Evolutionary conservation across 208 protist genomes (phyloP), one percentile per base, ranked within the genome.

Genomic region (Trypanosomatidae sp.): DNA sequence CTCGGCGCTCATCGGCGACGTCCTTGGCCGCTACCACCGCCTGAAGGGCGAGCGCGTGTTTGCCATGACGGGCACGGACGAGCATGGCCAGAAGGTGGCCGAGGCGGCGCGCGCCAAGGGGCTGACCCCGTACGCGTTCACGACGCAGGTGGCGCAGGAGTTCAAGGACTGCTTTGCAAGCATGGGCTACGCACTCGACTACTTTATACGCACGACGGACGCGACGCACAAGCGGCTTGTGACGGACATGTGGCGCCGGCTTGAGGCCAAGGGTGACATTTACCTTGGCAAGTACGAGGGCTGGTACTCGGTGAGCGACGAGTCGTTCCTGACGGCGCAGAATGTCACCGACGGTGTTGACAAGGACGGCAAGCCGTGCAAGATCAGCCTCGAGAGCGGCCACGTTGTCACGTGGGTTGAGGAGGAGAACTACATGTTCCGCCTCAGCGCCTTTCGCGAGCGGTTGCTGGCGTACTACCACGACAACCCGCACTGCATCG

Each of bases 361-460:
- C 68, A 89, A 85, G 54, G 67, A 87, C 30, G 83, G 83, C 22
- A 84, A 94, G 10, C 71, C 81, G 38, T 91, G 75, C 51, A 95
- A 91, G 59, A 67, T 98, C n/a, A 94, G 79, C 26, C 61, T 80
- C 4, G 94, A 98, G 40, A 89, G 74, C 46, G 93, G 92, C 2
- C 62, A 96, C 44, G 60, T 72, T 13, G 84, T 97, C 11, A 91
- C 95, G 23, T 98, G 91, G 92, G 73, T 98, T 22, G 56, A 59
- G 30, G 97, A 99, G 72, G 81, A 97, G 27, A 99, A 98, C 70
- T 99, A 98, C 73, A 97, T 97, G 81, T 99, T 99, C 61, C 81
- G 81, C 39, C 77, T 99, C 4, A 92, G 76, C 24, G 56, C 61
- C 8, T 98, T 96, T 53, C 54, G 64, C 39, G 63, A 97, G 7